These are phyloP conservation scores for Cytospora leucostoma DNA, from an alignment of 2,329 filamentous ascomycete genomes.

Conservation along the genomic window DNA sequence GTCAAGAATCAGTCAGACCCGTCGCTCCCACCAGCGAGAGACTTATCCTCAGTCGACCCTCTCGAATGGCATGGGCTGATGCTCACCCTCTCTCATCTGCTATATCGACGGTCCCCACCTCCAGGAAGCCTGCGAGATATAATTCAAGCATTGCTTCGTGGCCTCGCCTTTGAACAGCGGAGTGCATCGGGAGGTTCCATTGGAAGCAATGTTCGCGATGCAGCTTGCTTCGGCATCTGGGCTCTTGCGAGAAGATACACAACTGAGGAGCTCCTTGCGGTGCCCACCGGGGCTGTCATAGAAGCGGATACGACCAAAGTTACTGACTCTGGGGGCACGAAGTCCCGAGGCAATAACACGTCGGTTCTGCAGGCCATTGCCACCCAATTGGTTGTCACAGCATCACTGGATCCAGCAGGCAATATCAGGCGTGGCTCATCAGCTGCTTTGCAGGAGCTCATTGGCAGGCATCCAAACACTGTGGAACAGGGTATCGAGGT, in stretches of 20 bases:
- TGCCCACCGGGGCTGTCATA: slow-evolving; percentile 53
- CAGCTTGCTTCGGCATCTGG: slow-evolving; percentile 96
- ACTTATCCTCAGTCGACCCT: slow-evolving; percentile 76
- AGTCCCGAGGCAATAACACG: slow-evolving; percentile 32
- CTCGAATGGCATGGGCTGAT: slow-evolving; percentile 91
- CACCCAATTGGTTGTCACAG: slow-evolving; percentile 76
- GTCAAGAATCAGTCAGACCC: slow-evolving; percentile 42
- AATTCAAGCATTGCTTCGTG: slow-evolving; percentile 74
- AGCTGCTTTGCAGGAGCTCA: slow-evolving; percentile 89
- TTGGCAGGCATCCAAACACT: slow-evolving; percentile 87
- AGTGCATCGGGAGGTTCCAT: slow-evolving; percentile 81
- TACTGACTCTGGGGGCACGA: not conserved
- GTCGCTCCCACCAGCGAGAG: slow-evolving; percentile 45
- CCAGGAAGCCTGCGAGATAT: slow-evolving; percentile 70
- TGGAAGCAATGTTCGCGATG: slow-evolving; percentile 89
- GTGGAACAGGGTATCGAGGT: slow-evolving; percentile 79
- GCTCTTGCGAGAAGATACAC: slow-evolving; percentile 84
- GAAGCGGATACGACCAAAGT: slow-evolving; percentile 40
- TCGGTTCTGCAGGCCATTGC: slow-evolving; percentile 76
- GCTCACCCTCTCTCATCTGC: slow-evolving; percentile 79
- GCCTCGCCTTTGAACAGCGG: slow-evolving; percentile 85
- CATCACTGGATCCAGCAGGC: slow-evolving; percentile 84
- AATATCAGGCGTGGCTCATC: slow-evolving; percentile 93
- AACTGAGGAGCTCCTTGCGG: slow-evolving; percentile 70
- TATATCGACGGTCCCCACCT: slow-evolving; percentile 83